These are phyloP conservation scores for Phylloporus arenicola DNA, from an alignment of 768 basidiomycete genomes.

Conservation along the genomic window DNA sequence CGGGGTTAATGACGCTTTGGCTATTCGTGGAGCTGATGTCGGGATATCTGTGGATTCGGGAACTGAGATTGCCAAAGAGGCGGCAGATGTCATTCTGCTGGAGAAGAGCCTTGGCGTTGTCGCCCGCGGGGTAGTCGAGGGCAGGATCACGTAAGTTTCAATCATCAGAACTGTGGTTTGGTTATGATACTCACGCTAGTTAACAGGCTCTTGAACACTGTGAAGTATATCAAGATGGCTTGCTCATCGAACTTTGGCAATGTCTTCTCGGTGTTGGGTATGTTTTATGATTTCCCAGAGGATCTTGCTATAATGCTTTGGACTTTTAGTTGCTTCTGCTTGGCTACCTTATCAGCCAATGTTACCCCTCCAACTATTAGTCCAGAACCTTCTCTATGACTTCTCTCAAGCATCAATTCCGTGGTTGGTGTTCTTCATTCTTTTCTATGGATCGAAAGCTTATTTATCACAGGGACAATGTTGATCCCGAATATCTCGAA, in stretches of 20 bases:
- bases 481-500: slow-evolving; percentile 33
- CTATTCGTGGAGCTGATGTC: slow-evolving; percentile 29
- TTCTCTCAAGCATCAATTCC: slow-evolving; percentile 35
- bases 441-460: neutral
- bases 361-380: slow-evolving; percentile 29
- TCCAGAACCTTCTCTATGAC: slow-evolving; percentile 33
- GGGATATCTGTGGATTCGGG: slow-evolving; percentile 32
- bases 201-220: slow-evolving; percentile 31
- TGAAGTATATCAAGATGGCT: slow-evolving; percentile 37
- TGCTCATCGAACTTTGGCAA: slow-evolving; percentile 35
- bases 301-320: neutral
- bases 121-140: slow-evolving; percentile 29
- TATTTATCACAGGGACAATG: slow-evolving; percentile 29
- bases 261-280: slow-evolving; percentile 30
- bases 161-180: neutral
- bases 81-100: slow-evolving; percentile 33
- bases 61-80: slow-evolving; percentile 35
- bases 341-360: slow-evolving; percentile 36
- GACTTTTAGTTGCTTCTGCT: slow-evolving; percentile 29
- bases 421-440: slow-evolving; percentile 17
- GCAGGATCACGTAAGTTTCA: slow-evolving; percentile 28
- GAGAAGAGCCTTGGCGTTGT: slow-evolving; percentile 34
- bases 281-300: neutral
- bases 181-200: slow-evolving; percentile 7
- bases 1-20: slow-evolving; percentile 29